Base-by-base conservation (phyloP, 192 early-diverging fungal species). In the Kickxella alabastrina region DNA sequence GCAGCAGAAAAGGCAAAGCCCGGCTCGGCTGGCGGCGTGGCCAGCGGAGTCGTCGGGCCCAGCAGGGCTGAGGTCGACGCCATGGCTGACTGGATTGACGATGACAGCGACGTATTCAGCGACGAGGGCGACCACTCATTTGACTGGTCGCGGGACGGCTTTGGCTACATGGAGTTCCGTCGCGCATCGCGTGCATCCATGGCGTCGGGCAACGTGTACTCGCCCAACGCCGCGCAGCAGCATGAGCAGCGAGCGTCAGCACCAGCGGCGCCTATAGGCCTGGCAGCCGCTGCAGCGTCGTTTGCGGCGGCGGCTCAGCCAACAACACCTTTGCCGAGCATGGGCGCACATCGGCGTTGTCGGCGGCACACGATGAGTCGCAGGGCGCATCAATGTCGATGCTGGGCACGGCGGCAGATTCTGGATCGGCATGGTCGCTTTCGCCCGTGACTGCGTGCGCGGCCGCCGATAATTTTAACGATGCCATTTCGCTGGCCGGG, bases 121-220 rank as follows among this genome's bases (percentile, higher is more conserved):
- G 53, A 46, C 27, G 52, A 54, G 13, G 44, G 22, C 3, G 50
- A 54, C 31, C 45, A 52, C 19, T 73, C 69, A 22, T 65, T 65
- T 42, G 68, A 72, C 46, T 65, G 69, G 69, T 60, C 69, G 24
- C 49, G 58, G 15, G 48, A 73, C 18, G 70, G 70, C 9, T 73
- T 73, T 13, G 70, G 70, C 29, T 66, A 73, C 41, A 66, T 73
- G 58, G 70, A 73, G 59, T 66, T 73, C 57, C 63, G 70, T 17
- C 62, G 70, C 13, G 49, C 37, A 13, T 65, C 62, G 15, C 52
- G 52, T 32, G 31, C 31, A 32, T 12, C 31, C 31, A 12, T 8
- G 31, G 31, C 6, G 31, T 12, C 31, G 12, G 31, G 6, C 31
- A 6, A 32, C 6, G 31, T 26, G 24, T 44, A 4, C 25, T 24